Conservation (phyloP, 2,329 filamentous ascomycete species). For the Ustulina deusta region DNA sequence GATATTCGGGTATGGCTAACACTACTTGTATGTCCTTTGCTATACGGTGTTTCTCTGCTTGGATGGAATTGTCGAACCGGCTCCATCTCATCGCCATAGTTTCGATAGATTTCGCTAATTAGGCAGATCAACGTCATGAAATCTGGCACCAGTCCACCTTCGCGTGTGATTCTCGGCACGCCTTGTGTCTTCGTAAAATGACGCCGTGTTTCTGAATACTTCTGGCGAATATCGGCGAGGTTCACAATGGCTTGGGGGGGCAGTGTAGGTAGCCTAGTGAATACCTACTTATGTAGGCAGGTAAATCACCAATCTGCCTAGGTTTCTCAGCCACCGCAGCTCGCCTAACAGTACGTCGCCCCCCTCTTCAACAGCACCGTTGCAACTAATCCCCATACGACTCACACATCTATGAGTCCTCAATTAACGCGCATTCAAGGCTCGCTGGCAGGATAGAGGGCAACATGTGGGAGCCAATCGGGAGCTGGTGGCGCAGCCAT, state of each 20-base stretch:
- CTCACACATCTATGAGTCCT: neutral
- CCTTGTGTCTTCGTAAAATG: slow-evolving; percentile 1
- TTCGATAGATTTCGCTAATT: slow-evolving; percentile 8
- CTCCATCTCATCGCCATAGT: neutral
- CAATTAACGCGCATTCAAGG: neutral
- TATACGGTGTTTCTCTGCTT: slow-evolving; percentile 7
- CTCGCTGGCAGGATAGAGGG: neutral
- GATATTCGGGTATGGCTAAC: slow-evolving; percentile 6
- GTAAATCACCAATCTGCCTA: too few relatives aligned
- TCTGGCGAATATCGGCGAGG: slow-evolving; percentile 4
- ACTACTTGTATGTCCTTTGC: slow-evolving; percentile 5
- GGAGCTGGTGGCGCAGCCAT: neutral
- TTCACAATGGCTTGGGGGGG: slow-evolving; percentile 3
- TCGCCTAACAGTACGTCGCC: too few relatives aligned
- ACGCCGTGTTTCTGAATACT: neutral
- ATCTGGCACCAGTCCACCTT: slow-evolving; percentile 6
- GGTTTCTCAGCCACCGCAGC: too few relatives aligned
- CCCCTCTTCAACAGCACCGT: too few relatives aligned
- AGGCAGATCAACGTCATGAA: slow-evolving; percentile 14
- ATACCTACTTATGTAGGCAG: too few relatives aligned
- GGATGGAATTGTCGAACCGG: slow-evolving; percentile 8
- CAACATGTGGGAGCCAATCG: neutral
- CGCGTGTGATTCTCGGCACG: neutral
- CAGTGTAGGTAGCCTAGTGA: neutral
- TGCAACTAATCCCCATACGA: too few relatives aligned